Percentiles rank a stretch among this genome's conserved stretches.
These are phyloP conservation scores for Mortierella sp. DNA, from an alignment of 371 early-diverging fungal species.

Conservation along the genomic window DNA sequence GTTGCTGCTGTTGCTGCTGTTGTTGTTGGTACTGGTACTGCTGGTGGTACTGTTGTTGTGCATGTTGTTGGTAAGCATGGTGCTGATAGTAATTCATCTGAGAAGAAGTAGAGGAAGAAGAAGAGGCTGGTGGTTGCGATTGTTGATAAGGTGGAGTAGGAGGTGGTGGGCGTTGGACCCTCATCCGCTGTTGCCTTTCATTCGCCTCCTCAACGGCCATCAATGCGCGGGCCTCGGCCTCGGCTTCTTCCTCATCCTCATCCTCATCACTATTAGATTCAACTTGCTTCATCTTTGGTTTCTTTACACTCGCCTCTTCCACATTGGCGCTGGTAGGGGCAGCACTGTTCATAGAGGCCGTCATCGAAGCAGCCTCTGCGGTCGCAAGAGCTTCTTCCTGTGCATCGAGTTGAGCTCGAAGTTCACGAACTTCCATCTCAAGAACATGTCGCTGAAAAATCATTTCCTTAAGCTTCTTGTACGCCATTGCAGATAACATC, in stretches of 20 bases:
- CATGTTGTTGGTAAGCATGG: neutral
- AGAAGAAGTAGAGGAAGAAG: neutral
- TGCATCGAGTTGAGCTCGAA: conserved; percentile 38
- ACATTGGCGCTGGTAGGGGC: too few relatives aligned
- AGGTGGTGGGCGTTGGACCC: too few relatives aligned
- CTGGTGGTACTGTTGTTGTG: neutral
- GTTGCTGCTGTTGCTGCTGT: neutral
- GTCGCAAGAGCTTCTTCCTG: conserved; percentile 1
- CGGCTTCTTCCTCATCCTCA: too few relatives aligned
- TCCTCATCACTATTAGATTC: too few relatives aligned
- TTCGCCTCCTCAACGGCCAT: too few relatives aligned
- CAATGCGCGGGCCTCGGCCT: too few relatives aligned
- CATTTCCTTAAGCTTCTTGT: conserved; percentile 63
- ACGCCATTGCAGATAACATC: conserved; percentile 61
- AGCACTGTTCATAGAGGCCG: too few relatives aligned
- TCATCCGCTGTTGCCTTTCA: too few relatives aligned
- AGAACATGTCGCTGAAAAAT: conserved; percentile 51
- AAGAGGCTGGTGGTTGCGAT: neutral
- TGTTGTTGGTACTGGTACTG: neutral
- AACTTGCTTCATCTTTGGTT: too few relatives aligned
- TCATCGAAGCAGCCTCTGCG: neutral
- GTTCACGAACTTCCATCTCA: conserved; percentile 47
- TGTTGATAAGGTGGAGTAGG: too few relatives aligned
- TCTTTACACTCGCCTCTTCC: too few relatives aligned
- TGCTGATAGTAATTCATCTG: neutral